Evolutionary conservation across 306 rosid genomes (phyloP), one percentile per base, ranked within the genome.

Genomic region (Fragaria nilgerrensis): DNA sequence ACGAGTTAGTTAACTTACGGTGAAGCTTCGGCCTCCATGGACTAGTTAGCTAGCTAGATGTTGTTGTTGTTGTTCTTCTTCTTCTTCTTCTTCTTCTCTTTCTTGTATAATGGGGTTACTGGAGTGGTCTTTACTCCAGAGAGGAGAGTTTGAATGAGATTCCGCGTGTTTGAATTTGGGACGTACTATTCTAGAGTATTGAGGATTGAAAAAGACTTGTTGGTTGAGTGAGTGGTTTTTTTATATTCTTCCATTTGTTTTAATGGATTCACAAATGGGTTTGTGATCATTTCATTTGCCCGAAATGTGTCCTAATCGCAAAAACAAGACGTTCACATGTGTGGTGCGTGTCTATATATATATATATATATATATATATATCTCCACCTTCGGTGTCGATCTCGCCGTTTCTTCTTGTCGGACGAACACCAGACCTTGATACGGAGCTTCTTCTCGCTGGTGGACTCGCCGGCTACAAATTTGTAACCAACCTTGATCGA

Each of bases 1-100:
- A 45, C 11, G 58, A 32, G 34, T 32, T 32, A 71, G 78, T 58
- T 73, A 7, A 88, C 76, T 88, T 90, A 92, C 97, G 83, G 78
- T 72, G 96, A 92, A 86, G 89, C 61, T 86, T 92, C 90, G 79
- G 73, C 29, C 34, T 78, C 88, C 97, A 92, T 92, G 84, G 83
- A 70, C 39, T 6, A 43, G 29, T 0, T 37, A 4, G 41, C 41
- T 11, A 5, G 17, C 10, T 43, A 7, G 52, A 44, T 44, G 12
- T 37, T 16, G 12, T 61, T 23, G 44, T 2, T 2, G 15, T 15
- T 32, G 19, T 19, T 65, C 69, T 34, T 64, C 7, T 27, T 63
- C 68, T 32, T 32, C 47, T 15, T 65, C 27, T 65, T 66, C 32
- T 29, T 29, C 29, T 67, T 39, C 8, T 41, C 11, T 15, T 66